A percentile compares a stretch with the other conserved stretches of the same genome.
These are phyloP conservation scores for Pseudozyma pruni DNA, from an alignment of 1,284 basidiomycete genomes.

Conservation along the genomic window DNA sequence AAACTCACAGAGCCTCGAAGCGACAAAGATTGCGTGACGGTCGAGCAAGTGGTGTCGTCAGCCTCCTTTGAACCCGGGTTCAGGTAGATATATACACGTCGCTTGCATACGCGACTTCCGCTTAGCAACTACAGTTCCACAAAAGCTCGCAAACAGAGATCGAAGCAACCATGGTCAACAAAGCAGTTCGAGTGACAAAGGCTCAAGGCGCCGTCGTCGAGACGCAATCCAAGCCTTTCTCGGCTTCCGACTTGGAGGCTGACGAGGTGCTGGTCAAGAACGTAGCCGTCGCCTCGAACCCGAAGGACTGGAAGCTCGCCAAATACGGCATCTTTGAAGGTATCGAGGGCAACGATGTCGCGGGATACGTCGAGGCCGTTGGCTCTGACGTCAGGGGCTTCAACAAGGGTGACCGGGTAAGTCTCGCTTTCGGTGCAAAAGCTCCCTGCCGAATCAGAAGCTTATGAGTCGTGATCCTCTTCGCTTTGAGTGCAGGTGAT, in stretches of 20 bases:
- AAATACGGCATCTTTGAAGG: slow-evolving; percentile 15
- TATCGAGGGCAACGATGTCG: slow-evolving; percentile 66
- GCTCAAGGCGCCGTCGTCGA: slow-evolving; percentile 32
- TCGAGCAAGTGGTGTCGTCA: too few relatives aligned
- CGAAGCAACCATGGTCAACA: slow-evolving; percentile 17
- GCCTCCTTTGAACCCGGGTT: background rate
- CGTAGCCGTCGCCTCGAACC: slow-evolving; percentile 66
- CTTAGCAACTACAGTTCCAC: too few relatives aligned
- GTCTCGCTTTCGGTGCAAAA: too few relatives aligned
- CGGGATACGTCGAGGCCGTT: slow-evolving; percentile 48
- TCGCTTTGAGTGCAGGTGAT: slow-evolving; percentile 7
- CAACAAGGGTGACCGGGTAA: slow-evolving; percentile 57
- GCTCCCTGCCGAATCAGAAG: too few relatives aligned
- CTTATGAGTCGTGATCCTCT: too few relatives aligned
- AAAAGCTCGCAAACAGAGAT: background rate
- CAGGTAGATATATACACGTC: background rate
- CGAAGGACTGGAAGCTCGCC: slow-evolving; percentile 67
- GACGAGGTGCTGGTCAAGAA: slow-evolving; percentile 67
- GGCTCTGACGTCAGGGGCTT: slow-evolving; percentile 53
- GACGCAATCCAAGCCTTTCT: slow-evolving; percentile 12
- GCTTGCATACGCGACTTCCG: too few relatives aligned
- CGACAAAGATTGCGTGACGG: too few relatives aligned
- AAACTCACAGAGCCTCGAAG: too few relatives aligned
- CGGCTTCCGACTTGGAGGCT: slow-evolving; percentile 14
- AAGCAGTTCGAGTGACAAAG: slow-evolving; percentile 38